Evolutionary conservation across 2,329 filamentous ascomycete genomes (phyloP).

Genomic region (Ascochyta viciae-villosae): DNA sequence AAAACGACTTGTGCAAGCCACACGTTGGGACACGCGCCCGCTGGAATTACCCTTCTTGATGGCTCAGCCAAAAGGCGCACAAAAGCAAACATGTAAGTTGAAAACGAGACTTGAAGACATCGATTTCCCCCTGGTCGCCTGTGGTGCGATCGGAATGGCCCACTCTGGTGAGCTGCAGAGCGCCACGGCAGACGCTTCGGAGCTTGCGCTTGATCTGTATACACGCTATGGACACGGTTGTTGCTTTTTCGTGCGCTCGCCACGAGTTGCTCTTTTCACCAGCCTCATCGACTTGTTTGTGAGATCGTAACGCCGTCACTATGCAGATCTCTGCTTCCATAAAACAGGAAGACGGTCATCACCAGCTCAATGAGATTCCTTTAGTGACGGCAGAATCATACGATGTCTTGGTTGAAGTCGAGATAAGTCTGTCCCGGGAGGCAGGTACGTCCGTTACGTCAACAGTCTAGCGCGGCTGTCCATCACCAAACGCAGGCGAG

Average conservation of each 20-base stretch:
- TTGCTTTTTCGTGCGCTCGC: constrained; percentile 14
- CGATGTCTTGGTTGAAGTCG: constrained; percentile 20
- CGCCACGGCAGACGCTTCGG: constrained; percentile 10
- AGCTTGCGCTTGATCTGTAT: constrained; percentile 18
- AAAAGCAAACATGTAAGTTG: constrained; percentile 9
- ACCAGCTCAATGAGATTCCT: constrained; percentile 7
- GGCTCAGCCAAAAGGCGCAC: constrained; percentile 2
- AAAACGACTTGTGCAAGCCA: constrained; percentile 6
- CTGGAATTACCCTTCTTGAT: constrained; percentile 13
- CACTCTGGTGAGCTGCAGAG: constrained; percentile 10
- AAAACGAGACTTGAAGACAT: background rate
- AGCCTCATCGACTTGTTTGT: constrained; percentile 11
- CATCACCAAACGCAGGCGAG: constrained; percentile 7
- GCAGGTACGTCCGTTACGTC: constrained; percentile 25
- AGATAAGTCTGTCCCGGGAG: constrained; percentile 25
- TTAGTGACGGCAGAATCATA: constrained; percentile 23
- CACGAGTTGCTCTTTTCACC: constrained; percentile 6
- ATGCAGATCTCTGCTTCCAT: constrained; percentile 7
- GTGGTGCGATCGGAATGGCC: background rate
- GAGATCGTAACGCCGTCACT: constrained; percentile 13
- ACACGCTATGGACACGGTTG: constrained; percentile 8
- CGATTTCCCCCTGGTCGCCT: background rate
- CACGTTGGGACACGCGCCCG: constrained; percentile 14
- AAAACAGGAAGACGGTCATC: constrained; percentile 14
- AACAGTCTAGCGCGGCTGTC: constrained; percentile 7